phyloP scores from a whole-genome alignment of 2,329 filamentous ascomycete species.

The Phoma sp. region DNA sequence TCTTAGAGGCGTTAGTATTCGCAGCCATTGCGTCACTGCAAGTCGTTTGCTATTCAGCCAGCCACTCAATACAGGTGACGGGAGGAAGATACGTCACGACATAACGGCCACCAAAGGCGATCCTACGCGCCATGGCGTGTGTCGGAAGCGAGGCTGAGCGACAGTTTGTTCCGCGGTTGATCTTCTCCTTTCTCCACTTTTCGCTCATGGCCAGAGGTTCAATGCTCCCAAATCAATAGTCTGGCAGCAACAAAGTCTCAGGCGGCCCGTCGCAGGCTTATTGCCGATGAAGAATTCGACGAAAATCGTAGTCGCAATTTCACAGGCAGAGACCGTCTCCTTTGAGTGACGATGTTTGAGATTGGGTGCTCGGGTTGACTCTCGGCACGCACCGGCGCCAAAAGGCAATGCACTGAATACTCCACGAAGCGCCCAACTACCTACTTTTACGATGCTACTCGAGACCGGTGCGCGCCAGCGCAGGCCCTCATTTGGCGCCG shows the following conservation, averaged over 20 bases:
- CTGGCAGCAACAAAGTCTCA: conserved; percentile 6
- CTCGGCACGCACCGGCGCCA: conserved; percentile 18
- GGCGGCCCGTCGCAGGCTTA: conserved; percentile 7
- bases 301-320: conserved; percentile 22
- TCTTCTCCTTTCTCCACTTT: conserved; percentile 18
- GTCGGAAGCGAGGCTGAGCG: conserved; percentile 10
- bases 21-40: conserved; percentile 1
- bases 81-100: conserved; percentile 4
- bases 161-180: conserved; percentile 8
- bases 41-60: conserved; percentile 8
- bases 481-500: conserved; percentile 4
- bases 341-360: conserved; percentile 18
- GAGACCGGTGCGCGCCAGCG: conserved; percentile 4
- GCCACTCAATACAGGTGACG: conserved; percentile 5
- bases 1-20: background rate
- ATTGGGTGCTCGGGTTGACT: conserved; percentile 12
- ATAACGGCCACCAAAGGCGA: conserved; percentile 4
- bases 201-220: conserved; percentile 9
- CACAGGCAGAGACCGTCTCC: conserved; percentile 12
- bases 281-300: conserved; percentile 8
- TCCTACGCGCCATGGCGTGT: background rate
- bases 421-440: conserved; percentile 17
- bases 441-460: conserved; percentile 5
- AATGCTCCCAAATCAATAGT: conserved; percentile 23
- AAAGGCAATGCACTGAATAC: conserved; percentile 18